Evolutionary conservation across 2,329 filamentous ascomycete species (phyloP), one percentile per base, ranked within the genome.

Genomic region (Huntiella omanensis): DNA sequence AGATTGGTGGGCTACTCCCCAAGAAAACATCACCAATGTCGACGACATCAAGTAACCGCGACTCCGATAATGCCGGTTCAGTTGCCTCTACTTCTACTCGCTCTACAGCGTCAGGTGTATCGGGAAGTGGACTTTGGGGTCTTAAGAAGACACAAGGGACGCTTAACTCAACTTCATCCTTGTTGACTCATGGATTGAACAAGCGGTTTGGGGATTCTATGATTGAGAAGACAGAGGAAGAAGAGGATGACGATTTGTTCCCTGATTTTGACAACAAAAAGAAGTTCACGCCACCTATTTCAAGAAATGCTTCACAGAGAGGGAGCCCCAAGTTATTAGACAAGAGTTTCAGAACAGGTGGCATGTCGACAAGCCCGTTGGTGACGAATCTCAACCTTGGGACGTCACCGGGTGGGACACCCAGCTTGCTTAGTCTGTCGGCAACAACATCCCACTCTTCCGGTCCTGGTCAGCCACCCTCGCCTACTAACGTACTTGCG

Each of bases 231-330:
- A 19, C 33, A 12, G 64, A 68, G 11, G 61, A 64, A 5, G 65
- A 70, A 15, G 69, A 71, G 2, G 65, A 69, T n/a, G 64, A 69
- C 33, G 65, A 69, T 42, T 63, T 72, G 54, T 60, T 73, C 4
- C 63, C 71, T 2, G 66, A 73, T 54, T 73, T 75, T 55, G 65
- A 66, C 40, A 60, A 63, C 46, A 61, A 59, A 51, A 60, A 51
- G 15, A 50, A 50, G 38, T 48, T 47, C 10, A 47, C 47, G 2
- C 45, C 51, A 5, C 42, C 45, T 15, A 49, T 47, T 16, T 49
- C 48, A 8, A 40, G 47, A 16, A 46, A 45, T 40, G 38, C 40
- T 8, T 50, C 48, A n/a, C 45, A 41, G 22, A 46, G 36, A 33
- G 45, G 41, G 4, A 50, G 40, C 36, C 45, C 48, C 15, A 42